phyloP scores from a whole-genome alignment of 1,139 yeast genomes.

The Arxiozyma slooffiae region DNA sequence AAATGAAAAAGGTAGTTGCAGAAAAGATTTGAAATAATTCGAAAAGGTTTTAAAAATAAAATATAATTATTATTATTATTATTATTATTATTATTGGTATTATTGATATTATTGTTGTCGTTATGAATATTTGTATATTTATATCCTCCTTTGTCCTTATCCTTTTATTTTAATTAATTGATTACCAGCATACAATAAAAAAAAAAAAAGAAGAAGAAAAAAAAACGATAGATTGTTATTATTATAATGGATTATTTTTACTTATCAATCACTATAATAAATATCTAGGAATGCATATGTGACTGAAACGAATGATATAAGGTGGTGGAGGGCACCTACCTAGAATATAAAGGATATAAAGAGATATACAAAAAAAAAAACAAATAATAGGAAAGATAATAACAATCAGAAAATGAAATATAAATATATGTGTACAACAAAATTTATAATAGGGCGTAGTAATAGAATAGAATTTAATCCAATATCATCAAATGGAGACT shows the following conservation, averaged over 20 bases:
- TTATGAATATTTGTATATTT: too few species aligned
- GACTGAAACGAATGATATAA: neutral
- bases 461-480: neutral
- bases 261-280: neutral
- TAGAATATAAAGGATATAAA: neutral
- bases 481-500: neutral
- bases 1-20: neutral
- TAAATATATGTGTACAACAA: neutral
- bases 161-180: neutral
- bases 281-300: neutral
- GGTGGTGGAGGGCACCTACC: too few species aligned
- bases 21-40: too few species aligned
- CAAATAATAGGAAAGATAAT: neutral
- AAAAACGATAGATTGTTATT: neutral
- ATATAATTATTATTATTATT: too few species aligned
- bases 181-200: neutral
- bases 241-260: too few species aligned
- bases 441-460: neutral
- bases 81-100: neutral
- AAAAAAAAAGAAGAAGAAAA: neutral
- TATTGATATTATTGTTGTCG: too few species aligned
- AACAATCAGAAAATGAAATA: too few species aligned
- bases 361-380: neutral
- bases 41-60: too few species aligned
- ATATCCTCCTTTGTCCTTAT: too few species aligned